A percentile compares a stretch with the other conserved stretches of the same genome.
phyloP scores from a whole-genome alignment of 257 asterid genomes.

The Galeopsis tetrahit region DNA sequence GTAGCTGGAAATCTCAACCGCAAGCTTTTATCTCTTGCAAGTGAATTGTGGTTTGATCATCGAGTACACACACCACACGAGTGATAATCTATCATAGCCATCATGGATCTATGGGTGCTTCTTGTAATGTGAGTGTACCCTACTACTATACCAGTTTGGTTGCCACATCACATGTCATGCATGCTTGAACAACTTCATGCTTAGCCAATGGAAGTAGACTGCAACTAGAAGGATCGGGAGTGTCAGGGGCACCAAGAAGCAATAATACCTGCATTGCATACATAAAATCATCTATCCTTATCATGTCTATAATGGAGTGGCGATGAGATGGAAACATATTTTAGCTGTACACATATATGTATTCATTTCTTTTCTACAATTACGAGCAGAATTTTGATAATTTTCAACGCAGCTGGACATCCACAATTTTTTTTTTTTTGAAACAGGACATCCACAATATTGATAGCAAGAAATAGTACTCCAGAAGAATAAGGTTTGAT shows the following conservation, averaged over 20 bases:
- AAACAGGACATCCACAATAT: neutral
- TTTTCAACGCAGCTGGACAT: neutral
- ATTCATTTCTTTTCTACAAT: neutral
- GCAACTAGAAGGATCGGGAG: slow-evolving; percentile 67
- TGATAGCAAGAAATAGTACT: neutral
- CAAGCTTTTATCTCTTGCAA: neutral
- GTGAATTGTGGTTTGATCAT: neutral
- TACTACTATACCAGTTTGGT: neutral
- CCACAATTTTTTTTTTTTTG: no score
- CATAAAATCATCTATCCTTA: neutral
- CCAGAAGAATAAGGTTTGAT: neutral
- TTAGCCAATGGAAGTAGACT: slow-evolving; percentile 78
- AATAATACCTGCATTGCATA: slow-evolving; percentile 64
- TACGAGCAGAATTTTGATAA: neutral
- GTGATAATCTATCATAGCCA: neutral
- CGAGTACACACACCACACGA: neutral
- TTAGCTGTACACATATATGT: neutral
- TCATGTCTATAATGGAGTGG: neutral
- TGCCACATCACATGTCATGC: slow-evolving; percentile 44
- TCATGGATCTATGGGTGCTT: neutral
- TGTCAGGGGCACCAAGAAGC: slow-evolving; percentile 81
- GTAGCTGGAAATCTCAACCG: neutral
- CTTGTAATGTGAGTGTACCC: neutral
- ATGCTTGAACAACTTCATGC: slow-evolving; percentile 93
- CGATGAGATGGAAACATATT: neutral